Evolutionary conservation across 139 green algal species (phyloP).

Genomic region (Chlamydomonas applanata): DNA sequence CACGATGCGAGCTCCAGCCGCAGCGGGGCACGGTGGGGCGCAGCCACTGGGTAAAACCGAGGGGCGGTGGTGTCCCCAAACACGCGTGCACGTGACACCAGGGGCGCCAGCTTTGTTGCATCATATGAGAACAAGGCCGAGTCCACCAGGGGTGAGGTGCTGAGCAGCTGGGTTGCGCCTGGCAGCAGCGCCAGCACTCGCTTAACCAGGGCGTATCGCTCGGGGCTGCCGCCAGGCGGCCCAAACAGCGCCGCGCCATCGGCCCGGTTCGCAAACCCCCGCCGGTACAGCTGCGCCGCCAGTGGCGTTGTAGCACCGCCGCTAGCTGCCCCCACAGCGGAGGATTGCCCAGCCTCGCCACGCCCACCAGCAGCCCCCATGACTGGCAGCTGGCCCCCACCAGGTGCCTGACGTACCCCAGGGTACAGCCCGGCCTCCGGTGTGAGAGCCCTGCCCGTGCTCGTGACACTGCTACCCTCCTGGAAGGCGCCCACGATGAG

Average conservation of each 20-base stretch:
- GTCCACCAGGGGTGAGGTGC: background rate
- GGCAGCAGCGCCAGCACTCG: constrained; percentile 1
- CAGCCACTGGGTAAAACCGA: too few relatives aligned
- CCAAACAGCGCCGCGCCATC: background rate
- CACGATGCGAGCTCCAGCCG: too few relatives aligned
- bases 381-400: too few relatives aligned
- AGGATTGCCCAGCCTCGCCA: background rate
- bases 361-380: too few relatives aligned
- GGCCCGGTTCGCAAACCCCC: background rate
- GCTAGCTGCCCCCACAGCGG: background rate
- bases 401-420: too few relatives aligned
- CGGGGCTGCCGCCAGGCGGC: background rate
- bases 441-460: too few relatives aligned
- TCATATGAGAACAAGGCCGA: background rate
- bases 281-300: background rate
- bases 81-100: background rate
- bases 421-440: too few relatives aligned
- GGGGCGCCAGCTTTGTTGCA: background rate
- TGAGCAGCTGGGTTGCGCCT: background rate
- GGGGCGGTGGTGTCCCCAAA: too few relatives aligned
- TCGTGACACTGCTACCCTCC: too few relatives aligned
- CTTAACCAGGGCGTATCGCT: background rate
- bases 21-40: too few relatives aligned
- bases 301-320: background rate
- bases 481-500: too few relatives aligned